Base-by-base conservation (phyloP, 257 asterid species). In the Rauvolfia tetraphylla region DNA sequence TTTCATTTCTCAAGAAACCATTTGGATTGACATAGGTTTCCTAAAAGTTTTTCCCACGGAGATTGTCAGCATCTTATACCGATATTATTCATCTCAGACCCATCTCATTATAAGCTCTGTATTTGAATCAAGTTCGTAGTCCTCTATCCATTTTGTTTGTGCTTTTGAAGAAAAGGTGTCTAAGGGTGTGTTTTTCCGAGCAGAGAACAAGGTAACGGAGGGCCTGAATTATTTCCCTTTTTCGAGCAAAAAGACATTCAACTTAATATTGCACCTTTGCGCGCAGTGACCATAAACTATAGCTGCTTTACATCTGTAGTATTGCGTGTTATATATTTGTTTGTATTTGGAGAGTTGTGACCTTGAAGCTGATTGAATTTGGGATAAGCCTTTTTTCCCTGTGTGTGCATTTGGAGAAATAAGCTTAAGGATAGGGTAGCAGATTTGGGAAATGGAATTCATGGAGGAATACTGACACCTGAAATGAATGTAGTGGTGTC, bases 401-500 rank as follows among this genome's bases (percentile, higher is more conserved):
- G 14, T 71, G 46, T 7, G 8, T 58, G 68, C 77, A 68, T 74
- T 59, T 41, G 68, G 68, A 76, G 65, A 33, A 68, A 61, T 53
- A 70, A 65, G 76, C 46, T 53, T 68, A 75, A 41, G 72, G 65
- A 39, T 14, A 62, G 68, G 34, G 80, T 39, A 53, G 80, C 57
- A 81, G 71, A 63, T 70, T 77, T 65, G 42, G 67, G 72, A 54
- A 36, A 77, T 68, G 59, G 79, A 80, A 78, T 73, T 77, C 42
- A 81, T 83, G 87, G 82, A 79, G 77, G 85, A 71, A 68, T 79
- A 73, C 74, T 81, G 87, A 87, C 78, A 72, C 82, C 80, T 82
- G 85, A 83, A 83, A 89, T 87, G 88, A 79, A 78, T 87, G 92
- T 83, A 44, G 49, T 75, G 89, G 91, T 83, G 89, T 82, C 88